A percentile compares a stretch with the other conserved stretches of the same genome.
Evolutionary conservation across 2,329 filamentous ascomycete species (phyloP).

Genomic region (Colletotrichum agaves): DNA sequence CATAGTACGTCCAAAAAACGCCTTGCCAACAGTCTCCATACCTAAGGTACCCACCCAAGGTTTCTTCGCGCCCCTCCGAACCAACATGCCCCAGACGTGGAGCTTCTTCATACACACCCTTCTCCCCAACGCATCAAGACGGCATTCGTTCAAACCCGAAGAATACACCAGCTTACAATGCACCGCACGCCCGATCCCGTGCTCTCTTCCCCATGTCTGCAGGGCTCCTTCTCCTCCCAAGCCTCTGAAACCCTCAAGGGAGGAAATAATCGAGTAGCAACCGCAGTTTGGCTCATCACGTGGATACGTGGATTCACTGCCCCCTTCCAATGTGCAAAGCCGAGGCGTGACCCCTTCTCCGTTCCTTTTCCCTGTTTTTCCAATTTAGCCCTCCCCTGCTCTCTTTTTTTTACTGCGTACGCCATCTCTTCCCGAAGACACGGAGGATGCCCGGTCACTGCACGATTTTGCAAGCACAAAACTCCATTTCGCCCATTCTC

Average conservation of each 20-base stretch:
- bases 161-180: neutral
- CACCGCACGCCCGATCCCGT: constrained; percentile 30
- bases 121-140: neutral
- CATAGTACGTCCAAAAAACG: constrained; percentile 20
- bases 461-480: neutral
- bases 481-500: constrained; percentile 32
- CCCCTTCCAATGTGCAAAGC: too few species aligned
- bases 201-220: constrained; percentile 16
- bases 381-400: neutral
- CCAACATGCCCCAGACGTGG: constrained; percentile 21
- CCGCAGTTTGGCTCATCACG: constrained; percentile 30
- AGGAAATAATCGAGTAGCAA: constrained; percentile 23
- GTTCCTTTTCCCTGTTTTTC: constrained; percentile 25
- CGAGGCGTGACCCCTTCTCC: neutral
- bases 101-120: neutral
- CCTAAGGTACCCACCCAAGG: neutral
- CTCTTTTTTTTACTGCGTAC: neutral
- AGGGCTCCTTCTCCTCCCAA: constrained; percentile 10
- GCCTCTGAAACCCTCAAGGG: neutral
- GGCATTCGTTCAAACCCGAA: constrained; percentile 14
- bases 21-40: constrained; percentile 4
- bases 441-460: constrained; percentile 12
- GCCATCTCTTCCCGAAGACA: neutral
- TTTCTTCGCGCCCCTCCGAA: constrained; percentile 21
- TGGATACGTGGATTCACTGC: constrained; percentile 10